Percentiles rank a stretch among this genome's conserved stretches.
phyloP scores from a whole-genome alignment of 495 filamentous ascomycete genomes.

The Trichoderma reesei region DNA sequence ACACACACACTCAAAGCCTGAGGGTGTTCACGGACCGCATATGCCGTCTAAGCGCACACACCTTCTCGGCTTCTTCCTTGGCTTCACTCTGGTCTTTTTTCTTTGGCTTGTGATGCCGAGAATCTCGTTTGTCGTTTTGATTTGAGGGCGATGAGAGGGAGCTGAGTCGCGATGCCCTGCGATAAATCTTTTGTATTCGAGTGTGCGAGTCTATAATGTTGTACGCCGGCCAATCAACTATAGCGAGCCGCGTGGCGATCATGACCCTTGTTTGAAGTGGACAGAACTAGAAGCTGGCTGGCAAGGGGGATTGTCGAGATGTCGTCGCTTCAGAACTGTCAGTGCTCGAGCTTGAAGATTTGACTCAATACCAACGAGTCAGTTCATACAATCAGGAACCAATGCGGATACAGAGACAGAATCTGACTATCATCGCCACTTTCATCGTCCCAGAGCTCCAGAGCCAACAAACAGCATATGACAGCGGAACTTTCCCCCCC shows the following conservation, averaged over 20 bases:
- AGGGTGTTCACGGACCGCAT: background rate
- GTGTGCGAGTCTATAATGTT: background rate
- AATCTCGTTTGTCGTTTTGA: background rate
- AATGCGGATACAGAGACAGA: background rate
- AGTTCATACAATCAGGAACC: too few relatives aligned
- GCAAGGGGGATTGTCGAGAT: background rate
- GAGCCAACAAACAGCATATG: background rate
- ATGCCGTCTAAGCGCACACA: background rate
- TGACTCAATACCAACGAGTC: too few relatives aligned
- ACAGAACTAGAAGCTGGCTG: background rate
- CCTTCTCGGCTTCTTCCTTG: background rate
- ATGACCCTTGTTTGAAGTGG: background rate
- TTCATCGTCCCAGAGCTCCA: background rate
- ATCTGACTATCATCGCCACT: background rate
- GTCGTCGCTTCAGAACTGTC: background rate
- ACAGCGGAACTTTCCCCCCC: background rate
- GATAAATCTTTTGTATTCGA: background rate
- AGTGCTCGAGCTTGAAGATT: too few relatives aligned
- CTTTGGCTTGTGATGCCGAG: conserved; percentile 4
- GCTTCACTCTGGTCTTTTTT: background rate
- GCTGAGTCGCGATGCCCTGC: background rate
- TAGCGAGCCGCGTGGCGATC: background rate
- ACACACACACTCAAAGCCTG: background rate
- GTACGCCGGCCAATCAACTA: background rate
- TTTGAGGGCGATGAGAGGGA: background rate